These are phyloP conservation scores for Citrus mangshanensis DNA, from an alignment of 345 rosid genomes.

Conservation along the genomic window DNA sequence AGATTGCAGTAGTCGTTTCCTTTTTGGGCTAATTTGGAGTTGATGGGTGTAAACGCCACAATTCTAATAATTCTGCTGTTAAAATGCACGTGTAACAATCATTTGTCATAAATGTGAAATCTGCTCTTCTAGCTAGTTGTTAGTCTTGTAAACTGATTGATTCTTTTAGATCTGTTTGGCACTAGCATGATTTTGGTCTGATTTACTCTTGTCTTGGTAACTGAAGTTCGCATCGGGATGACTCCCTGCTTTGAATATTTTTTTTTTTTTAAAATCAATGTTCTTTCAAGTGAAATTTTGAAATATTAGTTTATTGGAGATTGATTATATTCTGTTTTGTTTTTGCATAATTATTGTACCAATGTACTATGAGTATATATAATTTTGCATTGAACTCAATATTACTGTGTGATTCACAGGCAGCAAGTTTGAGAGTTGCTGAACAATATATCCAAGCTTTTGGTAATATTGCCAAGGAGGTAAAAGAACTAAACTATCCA, in stretches of 20 bases:
- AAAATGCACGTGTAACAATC: neutral
- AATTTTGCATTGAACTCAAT: neutral
- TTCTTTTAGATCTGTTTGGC: neutral
- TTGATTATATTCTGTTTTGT: neutral
- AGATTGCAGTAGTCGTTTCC: neutral
- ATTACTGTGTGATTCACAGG: constrained; percentile 44
- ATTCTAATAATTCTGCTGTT: neutral
- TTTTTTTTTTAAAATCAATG: neutral
- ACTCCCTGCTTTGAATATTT: neutral
- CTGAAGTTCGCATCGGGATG: neutral
- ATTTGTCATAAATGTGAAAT: neutral
- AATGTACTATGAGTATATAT: constrained; percentile 1
- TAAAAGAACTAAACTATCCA: constrained; percentile 19
- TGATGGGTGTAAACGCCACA: neutral
- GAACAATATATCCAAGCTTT: constrained; percentile 84
- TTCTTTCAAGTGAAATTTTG: neutral
- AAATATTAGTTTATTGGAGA: neutral
- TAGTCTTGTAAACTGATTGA: neutral
- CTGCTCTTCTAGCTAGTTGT: neutral
- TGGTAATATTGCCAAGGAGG: constrained; percentile 88
- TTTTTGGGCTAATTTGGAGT: neutral
- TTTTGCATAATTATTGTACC: neutral
- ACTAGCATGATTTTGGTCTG: neutral
- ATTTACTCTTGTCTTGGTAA: neutral
- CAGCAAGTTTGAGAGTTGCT: constrained; percentile 82